These are phyloP conservation scores for Mikania micrantha DNA, from an alignment of 129 eudicot genomes.

Conservation along the genomic window DNA sequence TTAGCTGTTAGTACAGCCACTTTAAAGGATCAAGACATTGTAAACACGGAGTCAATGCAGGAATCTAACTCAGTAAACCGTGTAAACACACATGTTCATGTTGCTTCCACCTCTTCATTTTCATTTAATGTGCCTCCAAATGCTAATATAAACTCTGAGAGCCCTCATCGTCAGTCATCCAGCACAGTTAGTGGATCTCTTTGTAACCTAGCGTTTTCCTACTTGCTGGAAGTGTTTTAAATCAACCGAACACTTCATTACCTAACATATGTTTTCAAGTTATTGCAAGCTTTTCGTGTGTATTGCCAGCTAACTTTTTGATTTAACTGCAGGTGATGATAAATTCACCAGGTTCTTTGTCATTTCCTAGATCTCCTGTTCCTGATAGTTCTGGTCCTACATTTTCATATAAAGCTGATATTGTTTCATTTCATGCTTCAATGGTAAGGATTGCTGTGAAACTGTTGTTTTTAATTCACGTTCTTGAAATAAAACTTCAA, in stretches of 20 bases:
- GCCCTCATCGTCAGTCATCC: slow-evolving; percentile 36
- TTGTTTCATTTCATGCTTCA: slow-evolving; percentile 25
- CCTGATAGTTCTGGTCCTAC: slow-evolving; percentile 34
- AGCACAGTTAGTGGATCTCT: slow-evolving; percentile 40
- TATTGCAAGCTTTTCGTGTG: background rate
- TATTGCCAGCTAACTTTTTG: slow-evolving; percentile 8
- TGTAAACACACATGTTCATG: slow-evolving; percentile 27
- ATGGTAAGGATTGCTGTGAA: slow-evolving; percentile 23
- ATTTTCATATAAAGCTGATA: slow-evolving; percentile 39
- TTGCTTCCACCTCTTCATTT: slow-evolving; percentile 29
- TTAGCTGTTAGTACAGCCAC: slow-evolving; percentile 7
- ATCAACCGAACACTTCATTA: background rate
- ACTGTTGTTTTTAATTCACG: background rate
- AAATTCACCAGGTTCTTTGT: slow-evolving; percentile 30
- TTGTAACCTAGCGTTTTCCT: slow-evolving; percentile 1
- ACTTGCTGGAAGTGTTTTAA: slow-evolving; percentile 5
- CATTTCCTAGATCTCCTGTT: slow-evolving; percentile 32
- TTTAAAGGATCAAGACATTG: slow-evolving; percentile 18
- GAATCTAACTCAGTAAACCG: slow-evolving; percentile 18
- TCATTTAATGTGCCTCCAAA: slow-evolving; percentile 35
- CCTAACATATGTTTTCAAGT: background rate
- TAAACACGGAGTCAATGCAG: slow-evolving; percentile 13
- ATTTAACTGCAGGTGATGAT: slow-evolving; percentile 31
- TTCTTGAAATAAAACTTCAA: slow-evolving; percentile 6
- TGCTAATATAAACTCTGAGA: slow-evolving; percentile 32